These are phyloP conservation scores for Claviceps pusilla DNA, from an alignment of 2,329 filamentous ascomycete genomes.

Conservation along the genomic window DNA sequence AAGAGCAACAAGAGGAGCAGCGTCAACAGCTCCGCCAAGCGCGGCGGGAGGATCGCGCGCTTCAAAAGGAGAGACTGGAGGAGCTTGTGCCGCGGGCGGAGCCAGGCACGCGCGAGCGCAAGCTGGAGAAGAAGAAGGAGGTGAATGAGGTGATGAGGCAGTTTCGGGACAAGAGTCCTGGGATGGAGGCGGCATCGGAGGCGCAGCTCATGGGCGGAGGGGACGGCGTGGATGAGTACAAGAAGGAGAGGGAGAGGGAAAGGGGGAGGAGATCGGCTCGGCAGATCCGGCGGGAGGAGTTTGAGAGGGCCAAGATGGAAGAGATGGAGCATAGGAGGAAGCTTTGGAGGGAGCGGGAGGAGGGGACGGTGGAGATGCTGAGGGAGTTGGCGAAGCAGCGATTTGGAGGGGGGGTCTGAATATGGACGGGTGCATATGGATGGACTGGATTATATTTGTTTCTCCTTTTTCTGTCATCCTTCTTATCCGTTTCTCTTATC, in stretches of 20 bases:
- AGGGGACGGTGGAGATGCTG: no score
- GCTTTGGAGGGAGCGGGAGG: no score
- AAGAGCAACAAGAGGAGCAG: slow-evolving; percentile 35
- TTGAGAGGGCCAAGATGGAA: slow-evolving; percentile 55
- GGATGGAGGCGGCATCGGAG: slow-evolving; percentile 32
- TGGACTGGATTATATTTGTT: no score
- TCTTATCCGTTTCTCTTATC: no score
- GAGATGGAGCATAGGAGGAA: slow-evolving; percentile 66
- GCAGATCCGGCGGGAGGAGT: slow-evolving; percentile 69
- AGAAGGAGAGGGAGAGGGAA: slow-evolving; percentile 47
- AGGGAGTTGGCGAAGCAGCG: no score
- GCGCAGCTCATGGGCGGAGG: slow-evolving; percentile 67
- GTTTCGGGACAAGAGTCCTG: slow-evolving; percentile 56
- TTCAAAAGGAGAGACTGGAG: slow-evolving; percentile 59
- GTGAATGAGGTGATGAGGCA: slow-evolving; percentile 56
- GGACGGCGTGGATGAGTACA: slow-evolving; percentile 51
- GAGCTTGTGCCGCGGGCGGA: slow-evolving; percentile 74
- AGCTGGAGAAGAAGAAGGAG: slow-evolving; percentile 71
- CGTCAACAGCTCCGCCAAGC: slow-evolving; percentile 42
- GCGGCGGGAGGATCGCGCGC: slow-evolving; percentile 47
- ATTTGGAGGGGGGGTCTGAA: no score
- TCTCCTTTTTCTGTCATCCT: no score
- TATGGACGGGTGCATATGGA: no score
- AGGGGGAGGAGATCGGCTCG: slow-evolving; percentile 69
- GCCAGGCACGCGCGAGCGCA: slow-evolving; percentile 65